These are phyloP conservation scores for Xylaria sp. DNA, from an alignment of 2,329 filamentous ascomycete species.

Conservation along the genomic window DNA sequence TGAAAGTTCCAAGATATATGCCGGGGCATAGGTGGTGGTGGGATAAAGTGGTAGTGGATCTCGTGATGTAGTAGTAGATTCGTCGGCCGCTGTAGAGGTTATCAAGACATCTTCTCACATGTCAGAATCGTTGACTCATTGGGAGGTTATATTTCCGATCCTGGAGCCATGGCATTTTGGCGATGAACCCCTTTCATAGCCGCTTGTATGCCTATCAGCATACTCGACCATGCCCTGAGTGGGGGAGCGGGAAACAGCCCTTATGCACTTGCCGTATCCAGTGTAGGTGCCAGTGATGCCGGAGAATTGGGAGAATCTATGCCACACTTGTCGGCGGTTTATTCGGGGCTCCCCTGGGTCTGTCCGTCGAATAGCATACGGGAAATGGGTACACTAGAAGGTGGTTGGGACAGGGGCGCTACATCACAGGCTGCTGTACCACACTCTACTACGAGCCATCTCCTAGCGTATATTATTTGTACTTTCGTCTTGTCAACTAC, in stretches of 20 bases:
- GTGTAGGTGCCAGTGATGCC: constrained; percentile 17
- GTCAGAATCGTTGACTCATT: background rate
- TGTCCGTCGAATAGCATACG: constrained; percentile 12
- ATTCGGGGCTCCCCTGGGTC: background rate
- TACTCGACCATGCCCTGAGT: constrained; percentile 8
- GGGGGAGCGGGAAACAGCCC: constrained; percentile 8
- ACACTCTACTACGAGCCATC: constrained; percentile 16
- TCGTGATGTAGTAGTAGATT: background rate
- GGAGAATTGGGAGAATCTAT: constrained; percentile 14
- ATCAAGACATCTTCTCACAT: background rate
- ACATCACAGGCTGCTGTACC: constrained; percentile 18
- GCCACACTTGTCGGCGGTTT: background rate
- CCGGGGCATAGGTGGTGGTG: background rate
- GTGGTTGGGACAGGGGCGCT: constrained; percentile 24
- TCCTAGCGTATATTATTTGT: constrained; percentile 16
- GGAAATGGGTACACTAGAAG: constrained; percentile 14
- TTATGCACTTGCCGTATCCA: constrained; percentile 18
- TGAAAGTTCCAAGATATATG: background rate
- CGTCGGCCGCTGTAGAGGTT: background rate
- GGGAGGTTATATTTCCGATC: background rate
- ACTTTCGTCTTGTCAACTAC: background rate
- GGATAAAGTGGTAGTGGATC: background rate
- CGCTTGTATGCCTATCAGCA: constrained; percentile 10
- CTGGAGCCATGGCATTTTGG: background rate
- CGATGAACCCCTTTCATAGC: background rate